These are phyloP conservation scores for Kurtzmaniella fragi DNA, from an alignment of 805 yeast species.

Conservation along the genomic window DNA sequence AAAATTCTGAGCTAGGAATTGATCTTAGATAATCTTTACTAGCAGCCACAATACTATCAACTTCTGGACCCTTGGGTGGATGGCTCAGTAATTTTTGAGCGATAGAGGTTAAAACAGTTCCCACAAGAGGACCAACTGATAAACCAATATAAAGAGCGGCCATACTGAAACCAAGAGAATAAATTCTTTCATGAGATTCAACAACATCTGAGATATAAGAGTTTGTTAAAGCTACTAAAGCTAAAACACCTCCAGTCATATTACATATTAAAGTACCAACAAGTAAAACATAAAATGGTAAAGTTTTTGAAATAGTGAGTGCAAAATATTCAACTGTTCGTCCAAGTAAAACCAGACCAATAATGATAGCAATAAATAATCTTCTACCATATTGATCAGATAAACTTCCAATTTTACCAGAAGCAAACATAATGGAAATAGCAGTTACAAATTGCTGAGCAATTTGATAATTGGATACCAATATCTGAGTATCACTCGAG, in stretches of 20 bases:
- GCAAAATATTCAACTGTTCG: conserved; percentile 16
- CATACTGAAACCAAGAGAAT: conserved; percentile 52
- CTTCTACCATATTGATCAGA: conserved; percentile 36
- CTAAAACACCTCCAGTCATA: conserved; percentile 58
- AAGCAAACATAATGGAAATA: conserved; percentile 43
- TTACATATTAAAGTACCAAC: conserved; percentile 42
- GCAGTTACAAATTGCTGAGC: conserved; percentile 38
- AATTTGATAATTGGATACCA: conserved; percentile 48
- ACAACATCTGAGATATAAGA: conserved; percentile 74
- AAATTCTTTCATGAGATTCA: conserved; percentile 53
- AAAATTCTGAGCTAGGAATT: conserved; percentile 21
- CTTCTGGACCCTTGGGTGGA: neutral
- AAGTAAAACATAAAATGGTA: conserved; percentile 34
- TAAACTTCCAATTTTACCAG: conserved; percentile 45
- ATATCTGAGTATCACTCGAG: conserved; percentile 28
- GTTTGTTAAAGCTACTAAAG: conserved; percentile 53
- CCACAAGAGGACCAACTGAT: conserved; percentile 60
- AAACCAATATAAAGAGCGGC: conserved; percentile 58
- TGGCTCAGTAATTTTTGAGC: neutral
- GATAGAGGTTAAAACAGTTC: conserved; percentile 29
- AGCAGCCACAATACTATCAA: neutral
- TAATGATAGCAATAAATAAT: conserved; percentile 17
- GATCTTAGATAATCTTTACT: neutral
- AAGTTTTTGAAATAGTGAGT: conserved; percentile 19
- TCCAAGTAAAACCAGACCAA: conserved; percentile 16